Evolutionary conservation across 495 filamentous ascomycete genomes (phyloP), one percentile per base, ranked within the genome.

Genomic region (Cairneyella variabilis): DNA sequence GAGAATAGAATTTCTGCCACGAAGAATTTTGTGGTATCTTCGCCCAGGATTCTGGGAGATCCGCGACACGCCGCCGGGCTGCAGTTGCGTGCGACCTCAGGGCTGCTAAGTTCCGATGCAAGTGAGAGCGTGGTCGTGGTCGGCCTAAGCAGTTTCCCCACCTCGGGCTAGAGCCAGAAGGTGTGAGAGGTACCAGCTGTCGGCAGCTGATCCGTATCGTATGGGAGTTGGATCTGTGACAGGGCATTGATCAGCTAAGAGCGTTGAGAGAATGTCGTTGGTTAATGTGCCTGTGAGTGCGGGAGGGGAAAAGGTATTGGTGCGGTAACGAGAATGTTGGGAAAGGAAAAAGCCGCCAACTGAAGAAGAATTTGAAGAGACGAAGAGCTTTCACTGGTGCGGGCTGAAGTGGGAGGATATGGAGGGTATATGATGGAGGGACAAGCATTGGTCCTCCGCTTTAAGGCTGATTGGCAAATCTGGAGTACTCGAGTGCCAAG

Each of bases 381-480:
- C n/a, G 42, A 20, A 46, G 16, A 20, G 22, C n/a, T 26, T 57
- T 41, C 49, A 56, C 23, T 45, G 51, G 54, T 26, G 55, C 34
- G 50, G 50, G 51, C 28, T 57, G 51, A 55, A 46, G 45, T 43
- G 40, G 51, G 55, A 57, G 40, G 26, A 14, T 6, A 16, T 25
- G 27, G 26, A 20, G 55, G 52, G 56, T 48, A 57, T 57, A 53
- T 55, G 49, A 57, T 47, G 41, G 51, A 51, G 25, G 54, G 23
- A 30, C 44, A 48, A 43, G 60, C 60, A 54, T 48, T 54, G 44
- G 56, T 44, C 53, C n/a, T 51, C 56, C 44, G 42, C 56, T 63
- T 59, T 63, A 63, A 63, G 60, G 60, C 60, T 63, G 60, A 59
- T 63, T 63, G 60, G 53, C 23, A 63, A 56, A 58, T 62, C 59